phyloP scores from a whole-genome alignment of 768 basidiomycete genomes.

The Amylocystis lapponica region DNA sequence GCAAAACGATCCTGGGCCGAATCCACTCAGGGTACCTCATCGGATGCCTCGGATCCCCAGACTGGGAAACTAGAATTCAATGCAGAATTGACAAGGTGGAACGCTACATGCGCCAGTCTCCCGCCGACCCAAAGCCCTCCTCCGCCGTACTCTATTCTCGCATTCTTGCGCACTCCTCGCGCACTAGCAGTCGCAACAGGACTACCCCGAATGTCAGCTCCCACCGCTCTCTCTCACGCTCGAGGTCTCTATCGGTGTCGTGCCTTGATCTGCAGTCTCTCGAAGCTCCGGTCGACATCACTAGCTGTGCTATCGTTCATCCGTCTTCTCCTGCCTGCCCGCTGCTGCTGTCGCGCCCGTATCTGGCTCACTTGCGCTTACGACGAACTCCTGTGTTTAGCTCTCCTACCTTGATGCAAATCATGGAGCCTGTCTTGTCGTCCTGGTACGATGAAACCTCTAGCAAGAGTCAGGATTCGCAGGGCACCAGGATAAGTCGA shows the following conservation, averaged over 20 bases:
- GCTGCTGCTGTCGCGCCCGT: background rate
- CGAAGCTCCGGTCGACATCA: slow-evolving; percentile 9
- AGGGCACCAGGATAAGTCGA: background rate
- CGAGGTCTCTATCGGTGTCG: slow-evolving; percentile 14
- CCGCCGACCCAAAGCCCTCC: background rate
- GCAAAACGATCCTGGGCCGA: background rate
- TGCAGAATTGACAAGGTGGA: slow-evolving; percentile 9
- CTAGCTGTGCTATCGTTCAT: slow-evolving; percentile 14
- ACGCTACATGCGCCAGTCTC: background rate
- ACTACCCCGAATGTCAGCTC: slow-evolving; percentile 2
- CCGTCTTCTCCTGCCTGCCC: slow-evolving; percentile 16
- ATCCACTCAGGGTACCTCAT: slow-evolving; percentile 12
- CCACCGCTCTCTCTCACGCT: slow-evolving; percentile 9
- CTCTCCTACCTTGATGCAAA: slow-evolving; percentile 17
- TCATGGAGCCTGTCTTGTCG: slow-evolving; percentile 18
- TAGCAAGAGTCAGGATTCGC: background rate
- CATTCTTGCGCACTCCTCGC: slow-evolving; percentile 3
- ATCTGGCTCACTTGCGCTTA: background rate
- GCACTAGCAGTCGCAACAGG: background rate
- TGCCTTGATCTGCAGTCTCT: slow-evolving; percentile 14
- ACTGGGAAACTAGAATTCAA: slow-evolving; percentile 21
- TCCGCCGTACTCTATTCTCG: slow-evolving; percentile 3
- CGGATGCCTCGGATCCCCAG: slow-evolving; percentile 21
- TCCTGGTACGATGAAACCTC: slow-evolving; percentile 13
- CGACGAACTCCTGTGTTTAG: background rate